Conservation (phyloP, 768 basidiomycete species). For the Boletus sensibilis region DNA sequence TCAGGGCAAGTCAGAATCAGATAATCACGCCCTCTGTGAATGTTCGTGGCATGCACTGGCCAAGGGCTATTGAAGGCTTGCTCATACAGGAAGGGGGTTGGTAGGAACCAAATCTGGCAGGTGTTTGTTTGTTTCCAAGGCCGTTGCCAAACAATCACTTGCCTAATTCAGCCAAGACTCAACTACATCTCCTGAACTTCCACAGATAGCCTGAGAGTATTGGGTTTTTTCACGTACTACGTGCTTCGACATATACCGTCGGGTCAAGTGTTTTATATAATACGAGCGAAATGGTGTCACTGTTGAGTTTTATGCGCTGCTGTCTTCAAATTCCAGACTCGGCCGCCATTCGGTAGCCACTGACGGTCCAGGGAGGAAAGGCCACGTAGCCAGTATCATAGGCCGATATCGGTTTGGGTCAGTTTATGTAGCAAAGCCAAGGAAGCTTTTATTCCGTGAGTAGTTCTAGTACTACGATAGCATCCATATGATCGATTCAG, state of each 20-base stretch:
- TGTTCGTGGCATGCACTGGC: slow-evolving; percentile 6
- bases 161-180: slow-evolving; percentile 1
- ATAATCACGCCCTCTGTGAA: neutral
- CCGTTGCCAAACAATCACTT: slow-evolving; percentile 27
- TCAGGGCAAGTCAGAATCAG: neutral
- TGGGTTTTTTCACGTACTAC: neutral
- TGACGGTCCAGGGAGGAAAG: no score
- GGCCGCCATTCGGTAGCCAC: neutral
- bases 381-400: neutral
- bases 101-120: slow-evolving; percentile 10
- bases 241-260: neutral
- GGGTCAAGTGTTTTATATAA: neutral
- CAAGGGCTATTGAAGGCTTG: neutral
- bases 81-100: neutral
- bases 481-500: neutral
- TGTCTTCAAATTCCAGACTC: neutral
- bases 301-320: neutral
- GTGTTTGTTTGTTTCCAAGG: slow-evolving; percentile 32
- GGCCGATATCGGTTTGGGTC: neutral
- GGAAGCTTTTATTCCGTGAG: neutral
- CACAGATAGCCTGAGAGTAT: no score
- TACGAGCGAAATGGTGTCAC: neutral
- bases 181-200: neutral
- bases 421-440: neutral
- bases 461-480: neutral